Conservation (phyloP, 2,329 filamentous ascomycete genomes). For the Chaetomium olivaceum region DNA sequence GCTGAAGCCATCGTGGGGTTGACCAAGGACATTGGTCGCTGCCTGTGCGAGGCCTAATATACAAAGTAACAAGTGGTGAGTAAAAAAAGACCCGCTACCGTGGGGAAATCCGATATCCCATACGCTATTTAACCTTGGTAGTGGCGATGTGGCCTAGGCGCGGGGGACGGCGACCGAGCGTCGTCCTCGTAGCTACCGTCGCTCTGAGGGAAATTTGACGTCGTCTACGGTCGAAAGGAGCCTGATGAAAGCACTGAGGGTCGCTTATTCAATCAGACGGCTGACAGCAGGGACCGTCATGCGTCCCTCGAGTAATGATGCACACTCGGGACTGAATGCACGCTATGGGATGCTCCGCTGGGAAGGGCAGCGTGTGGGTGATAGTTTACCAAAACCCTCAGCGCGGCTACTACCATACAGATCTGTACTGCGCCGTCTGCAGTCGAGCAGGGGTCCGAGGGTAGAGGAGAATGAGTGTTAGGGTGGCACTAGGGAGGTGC, state of each 20-base stretch:
- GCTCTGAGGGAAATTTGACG: not conserved
- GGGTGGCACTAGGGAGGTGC: slow-evolving; percentile 5
- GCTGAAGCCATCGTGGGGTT: slow-evolving; percentile 39
- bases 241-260: not conserved
- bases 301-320: not conserved
- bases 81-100: slow-evolving; percentile 1
- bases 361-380: not conserved
- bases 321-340: slow-evolving; percentile 12
- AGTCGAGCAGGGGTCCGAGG: slow-evolving; percentile 10
- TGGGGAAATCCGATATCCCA: slow-evolving; percentile 13
- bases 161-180: not conserved
- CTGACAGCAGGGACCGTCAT: not conserved
- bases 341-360: not conserved
- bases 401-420: slow-evolving; percentile 1
- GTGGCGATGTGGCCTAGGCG: slow-evolving; percentile 7
- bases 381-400: not conserved
- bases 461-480: slow-evolving; percentile 3
- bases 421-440: slow-evolving; percentile 2
- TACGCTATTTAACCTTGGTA: slow-evolving; percentile 11
- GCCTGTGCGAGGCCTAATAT: not conserved
- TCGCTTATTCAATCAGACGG: slow-evolving; percentile 9
- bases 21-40: slow-evolving; percentile 40
- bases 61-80: slow-evolving; percentile 7
- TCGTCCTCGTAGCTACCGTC: not conserved
- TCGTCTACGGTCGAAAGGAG: not conserved